Conservation (phyloP, 164 flowering plant species). For the Vitis riparia region DNA sequence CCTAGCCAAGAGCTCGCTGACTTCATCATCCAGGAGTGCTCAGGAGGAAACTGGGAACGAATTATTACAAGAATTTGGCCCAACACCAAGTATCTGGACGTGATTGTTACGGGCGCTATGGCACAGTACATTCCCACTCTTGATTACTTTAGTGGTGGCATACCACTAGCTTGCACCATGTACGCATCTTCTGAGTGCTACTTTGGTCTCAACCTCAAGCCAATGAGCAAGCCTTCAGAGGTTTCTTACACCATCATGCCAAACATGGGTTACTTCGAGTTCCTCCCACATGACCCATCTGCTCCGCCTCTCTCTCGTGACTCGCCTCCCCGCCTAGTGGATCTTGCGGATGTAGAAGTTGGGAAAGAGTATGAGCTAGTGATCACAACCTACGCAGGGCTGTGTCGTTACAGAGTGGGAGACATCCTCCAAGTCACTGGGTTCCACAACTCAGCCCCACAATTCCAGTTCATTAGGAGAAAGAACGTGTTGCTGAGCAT, state of each 20-base stretch:
- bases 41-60: slow-evolving; percentile 53
- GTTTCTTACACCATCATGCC: slow-evolving; percentile 83
- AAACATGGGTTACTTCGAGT: slow-evolving; percentile 78
- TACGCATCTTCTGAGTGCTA: slow-evolving; percentile 86
- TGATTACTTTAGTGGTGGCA: slow-evolving; percentile 60
- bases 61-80: slow-evolving; percentile 79
- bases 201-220: slow-evolving; percentile 67
- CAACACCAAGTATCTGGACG: slow-evolving; percentile 77
- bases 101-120: slow-evolving; percentile 85
- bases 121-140: slow-evolving; percentile 81
- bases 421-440: slow-evolving; percentile 68
- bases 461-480: slow-evolving; percentile 56
- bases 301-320: slow-evolving; percentile 11
- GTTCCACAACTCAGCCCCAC: slow-evolving; percentile 69
- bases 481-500: slow-evolving; percentile 74
- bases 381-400: slow-evolving; percentile 66
- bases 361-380: slow-evolving; percentile 76
- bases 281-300: slow-evolving; percentile 41
- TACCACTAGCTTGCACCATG: slow-evolving; percentile 74
- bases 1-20: slow-evolving; percentile 55
- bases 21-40: slow-evolving; percentile 47
- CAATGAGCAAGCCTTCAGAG: slow-evolving; percentile 62
- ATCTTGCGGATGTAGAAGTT: slow-evolving; percentile 55
- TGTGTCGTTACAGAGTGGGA: slow-evolving; percentile 67
- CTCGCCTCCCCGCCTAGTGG: slow-evolving; percentile 40